Conservation (phyloP, 2,329 filamentous ascomycete genomes). For the Sporothrix protearum region DNA sequence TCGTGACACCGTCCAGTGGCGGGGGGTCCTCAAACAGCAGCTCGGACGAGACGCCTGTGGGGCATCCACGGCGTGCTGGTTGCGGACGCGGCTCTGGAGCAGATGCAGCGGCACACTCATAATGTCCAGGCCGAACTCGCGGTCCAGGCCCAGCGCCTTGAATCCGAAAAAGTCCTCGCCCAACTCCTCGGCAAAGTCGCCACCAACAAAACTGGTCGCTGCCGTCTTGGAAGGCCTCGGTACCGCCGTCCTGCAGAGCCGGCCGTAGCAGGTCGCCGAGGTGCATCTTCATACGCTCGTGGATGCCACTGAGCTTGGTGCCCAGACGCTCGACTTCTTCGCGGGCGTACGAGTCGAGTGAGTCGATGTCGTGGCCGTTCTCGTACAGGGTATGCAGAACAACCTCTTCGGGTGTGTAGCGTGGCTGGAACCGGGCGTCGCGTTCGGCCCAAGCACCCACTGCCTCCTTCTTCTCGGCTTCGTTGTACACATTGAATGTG, state of each 20-base stretch:
- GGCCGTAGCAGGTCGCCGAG: conserved; percentile 90
- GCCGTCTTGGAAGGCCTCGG: conserved; percentile 91
- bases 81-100: conserved; percentile 85
- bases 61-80: conserved; percentile 74
- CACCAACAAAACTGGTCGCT: conserved; percentile 93
- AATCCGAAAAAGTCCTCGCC: conserved; percentile 99
- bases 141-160: conserved; percentile 87
- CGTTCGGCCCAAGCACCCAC: conserved; percentile 40
- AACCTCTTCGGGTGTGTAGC: conserved; percentile 80
- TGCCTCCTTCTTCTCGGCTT: conserved; percentile 71
- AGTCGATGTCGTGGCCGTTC: conserved; percentile 76
- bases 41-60: conserved; percentile 55
- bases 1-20: conserved; percentile 71
- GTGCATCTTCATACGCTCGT: conserved; percentile 92
- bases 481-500: conserved; percentile 77
- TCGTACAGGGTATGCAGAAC: conserved; percentile 81
- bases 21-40: conserved; percentile 65
- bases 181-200: conserved; percentile 95
- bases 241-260: conserved; percentile 73
- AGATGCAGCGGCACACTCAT: conserved; percentile 92
- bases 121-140: conserved; percentile 81
- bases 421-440: conserved; percentile 52
- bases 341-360: conserved; percentile 79
- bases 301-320: conserved; percentile 73
- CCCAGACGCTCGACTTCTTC: conserved; percentile 89